Percentiles rank a stretch among this genome's conserved stretches.
phyloP scores from a whole-genome alignment of 768 basidiomycete genomes.

The Astraeus odoratus region DNA sequence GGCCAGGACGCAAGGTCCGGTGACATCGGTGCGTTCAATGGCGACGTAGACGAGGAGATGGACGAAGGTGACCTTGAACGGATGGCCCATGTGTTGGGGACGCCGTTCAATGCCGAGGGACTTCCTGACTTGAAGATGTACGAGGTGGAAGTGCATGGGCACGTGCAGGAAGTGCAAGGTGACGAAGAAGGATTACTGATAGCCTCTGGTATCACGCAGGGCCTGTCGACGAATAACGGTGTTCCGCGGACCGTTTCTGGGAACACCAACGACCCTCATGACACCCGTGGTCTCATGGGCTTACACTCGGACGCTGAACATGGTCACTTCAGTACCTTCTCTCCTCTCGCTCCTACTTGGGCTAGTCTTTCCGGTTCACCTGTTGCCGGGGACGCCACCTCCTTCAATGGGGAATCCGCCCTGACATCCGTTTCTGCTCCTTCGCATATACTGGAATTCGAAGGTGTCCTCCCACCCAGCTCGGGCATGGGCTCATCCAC shows the following conservation, averaged over 20 bases:
- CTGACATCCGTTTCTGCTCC: slow-evolving; percentile 48
- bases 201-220: slow-evolving; percentile 14
- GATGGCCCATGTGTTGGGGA: slow-evolving; percentile 15
- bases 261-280: slow-evolving; percentile 19
- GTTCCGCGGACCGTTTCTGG: slow-evolving; percentile 17
- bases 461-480: slow-evolving; percentile 31
- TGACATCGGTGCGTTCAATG: slow-evolving; percentile 21
- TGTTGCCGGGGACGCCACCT: slow-evolving; percentile 16
- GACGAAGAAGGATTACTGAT: slow-evolving; percentile 53
- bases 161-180: slow-evolving; percentile 47
- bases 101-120: slow-evolving; percentile 20
- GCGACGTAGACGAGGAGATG: slow-evolving; percentile 28
- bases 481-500: slow-evolving; percentile 24
- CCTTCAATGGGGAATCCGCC: slow-evolving; percentile 38
- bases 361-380: slow-evolving; percentile 12
- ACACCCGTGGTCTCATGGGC: slow-evolving; percentile 10
- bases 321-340: slow-evolving; percentile 16
- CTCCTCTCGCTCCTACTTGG: slow-evolving; percentile 21
- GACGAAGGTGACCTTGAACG: slow-evolving; percentile 25
- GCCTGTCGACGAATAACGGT: slow-evolving; percentile 10
- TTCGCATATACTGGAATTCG: slow-evolving; percentile 61
- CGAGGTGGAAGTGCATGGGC: slow-evolving; percentile 53
- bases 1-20: slow-evolving; percentile 23
- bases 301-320: slow-evolving; percentile 14
- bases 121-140: slow-evolving; percentile 48